A percentile compares a stretch with the other conserved stretches of the same genome.
These are phyloP conservation scores for Thielaviopsis euricoi DNA, from an alignment of 2,329 filamentous ascomycete species.

Conservation along the genomic window DNA sequence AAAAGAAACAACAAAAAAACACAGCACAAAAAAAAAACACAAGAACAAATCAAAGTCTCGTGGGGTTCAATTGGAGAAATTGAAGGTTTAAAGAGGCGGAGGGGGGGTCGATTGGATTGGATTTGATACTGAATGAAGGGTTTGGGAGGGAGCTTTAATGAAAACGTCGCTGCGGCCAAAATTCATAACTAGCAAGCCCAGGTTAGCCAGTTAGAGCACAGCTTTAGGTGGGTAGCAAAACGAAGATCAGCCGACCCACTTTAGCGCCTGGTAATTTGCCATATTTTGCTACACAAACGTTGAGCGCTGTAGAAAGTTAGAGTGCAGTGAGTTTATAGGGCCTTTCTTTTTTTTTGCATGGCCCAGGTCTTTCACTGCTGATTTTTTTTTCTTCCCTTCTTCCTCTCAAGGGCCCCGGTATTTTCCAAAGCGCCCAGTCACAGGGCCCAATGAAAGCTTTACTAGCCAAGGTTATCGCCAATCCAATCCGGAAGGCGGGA, in stretches of 20 bases:
- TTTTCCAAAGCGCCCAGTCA: slow-evolving; percentile 4
- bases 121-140: background rate
- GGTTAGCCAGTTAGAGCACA: background rate
- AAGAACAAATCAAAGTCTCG: background rate
- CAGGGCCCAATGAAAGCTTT: background rate
- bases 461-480: background rate
- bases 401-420: slow-evolving; percentile 1
- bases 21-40: slow-evolving; percentile 3
- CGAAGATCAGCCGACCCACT: slow-evolving; percentile 10
- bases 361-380: background rate
- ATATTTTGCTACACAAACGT: background rate
- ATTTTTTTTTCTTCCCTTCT: slow-evolving; percentile 3
- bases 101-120: background rate
- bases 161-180: slow-evolving; percentile 4
- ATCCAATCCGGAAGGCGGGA: slow-evolving; percentile 8
- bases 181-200: background rate
- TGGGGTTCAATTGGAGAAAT: background rate
- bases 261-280: background rate
- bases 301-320: too few relatives aligned
- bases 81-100: slow-evolving; percentile 1
- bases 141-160: slow-evolving; percentile 1
- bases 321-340: background rate
- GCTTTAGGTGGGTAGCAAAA: slow-evolving; percentile 3
- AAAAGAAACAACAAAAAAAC: slow-evolving; percentile 5
- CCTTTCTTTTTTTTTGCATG: too few relatives aligned